phyloP scores from a whole-genome alignment of 2,329 filamentous ascomycete species.

The Teratosphaeria zuluensis region DNA sequence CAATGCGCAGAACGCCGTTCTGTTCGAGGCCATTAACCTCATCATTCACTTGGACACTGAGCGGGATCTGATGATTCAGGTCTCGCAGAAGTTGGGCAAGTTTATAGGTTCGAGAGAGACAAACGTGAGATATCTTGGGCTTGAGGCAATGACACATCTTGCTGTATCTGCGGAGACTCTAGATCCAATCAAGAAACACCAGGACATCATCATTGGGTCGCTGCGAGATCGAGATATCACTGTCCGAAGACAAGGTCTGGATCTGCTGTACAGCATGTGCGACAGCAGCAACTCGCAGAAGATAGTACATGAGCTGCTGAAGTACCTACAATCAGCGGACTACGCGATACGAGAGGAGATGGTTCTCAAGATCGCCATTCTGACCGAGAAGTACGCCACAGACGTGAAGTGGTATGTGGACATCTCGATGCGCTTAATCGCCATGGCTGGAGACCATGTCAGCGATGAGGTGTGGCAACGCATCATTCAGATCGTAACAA shows the following conservation, averaged over 20 bases:
- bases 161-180: conserved; percentile 88
- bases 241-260: conserved; percentile 87
- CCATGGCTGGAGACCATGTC: conserved; percentile 95
- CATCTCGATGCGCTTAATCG: conserved; percentile 85
- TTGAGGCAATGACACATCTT: conserved; percentile 97
- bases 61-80: conserved; percentile 88
- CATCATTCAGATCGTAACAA: conserved; percentile 97
- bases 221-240: conserved; percentile 94
- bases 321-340: conserved; percentile 91
- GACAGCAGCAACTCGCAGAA: conserved; percentile 87
- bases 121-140: conserved; percentile 87
- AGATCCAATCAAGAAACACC: conserved; percentile 96
- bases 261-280: conserved; percentile 98
- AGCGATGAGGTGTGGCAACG: conserved; percentile 99
- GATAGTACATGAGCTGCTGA: conserved; percentile 86
- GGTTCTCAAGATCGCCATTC: conserved; percentile 96
- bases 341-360: conserved; percentile 98
- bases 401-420: conserved; percentile 99
- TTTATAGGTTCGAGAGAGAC: conserved; percentile 97
- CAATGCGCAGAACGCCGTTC: conserved; percentile 93
- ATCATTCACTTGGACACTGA: conserved; percentile 97
- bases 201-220: conserved; percentile 89
- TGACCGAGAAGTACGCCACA: conserved; percentile 97
- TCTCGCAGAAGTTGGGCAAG: conserved; percentile 79
- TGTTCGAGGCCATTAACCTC: conserved; percentile 97